A percentile compares a stretch with the other conserved stretches of the same genome.
Conservation (phyloP, 2,329 filamentous ascomycete genomes). For the Xylariaceae sp. region DNA sequence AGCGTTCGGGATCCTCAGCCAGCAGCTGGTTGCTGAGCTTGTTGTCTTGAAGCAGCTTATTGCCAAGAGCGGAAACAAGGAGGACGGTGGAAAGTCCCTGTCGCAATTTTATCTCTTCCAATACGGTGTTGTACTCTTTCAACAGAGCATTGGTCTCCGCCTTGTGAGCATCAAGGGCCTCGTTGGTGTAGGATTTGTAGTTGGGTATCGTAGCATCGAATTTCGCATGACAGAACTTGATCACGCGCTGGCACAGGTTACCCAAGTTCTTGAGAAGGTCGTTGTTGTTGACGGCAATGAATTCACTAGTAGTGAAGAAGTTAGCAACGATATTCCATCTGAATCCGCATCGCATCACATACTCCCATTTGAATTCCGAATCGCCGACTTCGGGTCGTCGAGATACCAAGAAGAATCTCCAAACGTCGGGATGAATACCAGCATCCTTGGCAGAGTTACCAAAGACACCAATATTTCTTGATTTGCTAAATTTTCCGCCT, state of each 20-base stretch:
- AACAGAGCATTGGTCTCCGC: slow-evolving; percentile 63
- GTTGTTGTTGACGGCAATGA: slow-evolving; percentile 83
- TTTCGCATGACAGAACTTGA: slow-evolving; percentile 61
- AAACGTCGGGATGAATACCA: slow-evolving; percentile 80
- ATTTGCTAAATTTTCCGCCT: slow-evolving; percentile 89
- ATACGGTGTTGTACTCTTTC: slow-evolving; percentile 61
- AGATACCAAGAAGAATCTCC: slow-evolving; percentile 86
- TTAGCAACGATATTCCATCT: slow-evolving; percentile 25
- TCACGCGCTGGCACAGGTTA: slow-evolving; percentile 49
- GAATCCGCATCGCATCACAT: slow-evolving; percentile 1
- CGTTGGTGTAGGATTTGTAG: slow-evolving; percentile 39
- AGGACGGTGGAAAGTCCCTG: slow-evolving; percentile 46
- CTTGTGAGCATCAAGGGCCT: slow-evolving; percentile 34
- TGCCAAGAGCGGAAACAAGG: slow-evolving; percentile 35
- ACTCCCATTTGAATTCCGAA: slow-evolving; percentile 82
- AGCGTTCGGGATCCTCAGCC: slow-evolving; percentile 51
- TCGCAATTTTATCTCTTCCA: slow-evolving; percentile 70
- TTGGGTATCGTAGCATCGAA: slow-evolving; percentile 59
- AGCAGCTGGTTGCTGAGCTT: slow-evolving; percentile 53
- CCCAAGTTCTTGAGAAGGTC: slow-evolving; percentile 75
- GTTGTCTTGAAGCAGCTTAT: slow-evolving; percentile 49
- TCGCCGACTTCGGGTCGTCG: slow-evolving; percentile 82
- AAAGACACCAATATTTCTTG: slow-evolving; percentile 71
- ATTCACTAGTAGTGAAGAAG: slow-evolving; percentile 41
- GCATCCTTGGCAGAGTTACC: slow-evolving; percentile 86